Evolutionary conservation across 2,329 filamentous ascomycete species (phyloP).

Genomic region (Cladosporium cucumerinum): DNA sequence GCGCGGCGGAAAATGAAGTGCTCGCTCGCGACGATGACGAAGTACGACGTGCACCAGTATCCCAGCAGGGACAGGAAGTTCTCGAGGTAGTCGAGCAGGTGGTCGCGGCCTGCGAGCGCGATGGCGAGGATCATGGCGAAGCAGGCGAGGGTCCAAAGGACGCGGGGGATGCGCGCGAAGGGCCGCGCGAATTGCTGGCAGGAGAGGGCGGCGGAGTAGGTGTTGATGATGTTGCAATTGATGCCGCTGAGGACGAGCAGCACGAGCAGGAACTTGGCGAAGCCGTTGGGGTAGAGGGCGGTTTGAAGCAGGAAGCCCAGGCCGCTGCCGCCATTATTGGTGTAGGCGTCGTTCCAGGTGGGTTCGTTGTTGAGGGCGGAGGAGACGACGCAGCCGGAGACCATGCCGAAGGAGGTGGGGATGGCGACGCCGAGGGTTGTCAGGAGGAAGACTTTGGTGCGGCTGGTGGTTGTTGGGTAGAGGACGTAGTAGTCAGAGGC

Average conservation of each 20-base stretch:
- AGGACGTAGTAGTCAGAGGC: slow-evolving; percentile 45
- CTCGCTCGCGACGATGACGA: slow-evolving; percentile 46
- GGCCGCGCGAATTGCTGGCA: slow-evolving; percentile 48
- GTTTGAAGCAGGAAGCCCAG: slow-evolving; percentile 48
- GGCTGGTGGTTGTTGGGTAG: slow-evolving; percentile 39
- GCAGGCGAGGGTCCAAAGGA: slow-evolving; percentile 46
- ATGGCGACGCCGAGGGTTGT: slow-evolving; percentile 42
- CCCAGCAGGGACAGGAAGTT: slow-evolving; percentile 48
- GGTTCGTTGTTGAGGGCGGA: slow-evolving; percentile 41
- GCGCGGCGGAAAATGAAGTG: slow-evolving; percentile 44
- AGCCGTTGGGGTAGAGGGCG: slow-evolving; percentile 46
- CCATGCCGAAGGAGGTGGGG: slow-evolving; percentile 44
- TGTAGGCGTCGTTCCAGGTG: slow-evolving; percentile 39
- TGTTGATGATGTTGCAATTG: slow-evolving; percentile 41
- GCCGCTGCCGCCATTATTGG: slow-evolving; percentile 35
- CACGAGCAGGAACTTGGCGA: slow-evolving; percentile 49
- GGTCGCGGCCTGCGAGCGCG: slow-evolving; percentile 43
- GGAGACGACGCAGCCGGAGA: slow-evolving; percentile 40
- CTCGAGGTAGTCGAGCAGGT: slow-evolving; percentile 42
- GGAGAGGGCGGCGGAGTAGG: slow-evolving; percentile 44
- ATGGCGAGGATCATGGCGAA: slow-evolving; percentile 44
- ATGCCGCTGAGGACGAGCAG: slow-evolving; percentile 37
- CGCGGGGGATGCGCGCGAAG: slow-evolving; percentile 51
- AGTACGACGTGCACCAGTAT: slow-evolving; percentile 48
- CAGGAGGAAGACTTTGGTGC: slow-evolving; percentile 42